Base-by-base conservation (phyloP, 441 rosid genomes). In the Melastoma candidum region DNA sequence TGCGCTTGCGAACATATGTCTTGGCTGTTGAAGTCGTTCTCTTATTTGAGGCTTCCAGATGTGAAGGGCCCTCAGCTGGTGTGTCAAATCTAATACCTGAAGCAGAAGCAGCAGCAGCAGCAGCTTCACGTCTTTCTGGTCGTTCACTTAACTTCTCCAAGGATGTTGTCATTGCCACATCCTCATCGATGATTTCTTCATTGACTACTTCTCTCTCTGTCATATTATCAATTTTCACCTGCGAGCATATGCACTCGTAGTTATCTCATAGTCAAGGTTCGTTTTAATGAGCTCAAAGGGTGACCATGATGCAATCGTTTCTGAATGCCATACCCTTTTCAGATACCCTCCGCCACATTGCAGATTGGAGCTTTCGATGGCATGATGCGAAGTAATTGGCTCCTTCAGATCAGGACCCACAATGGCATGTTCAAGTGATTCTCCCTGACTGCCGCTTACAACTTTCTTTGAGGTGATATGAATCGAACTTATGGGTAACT, bases 1-100 rank as follows among this genome's bases (percentile, higher is more conserved):
- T 79, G 64, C 79, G 71, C 77, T 69, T 83, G 65, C 52, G 57
- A 55, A 54, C 65, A 66, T 72, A 73, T 26, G 69, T 60, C 75
- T 78, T 71, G 58, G 80, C 61, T 61, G 80, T 60, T 22, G 81
- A 69, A 39, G 68, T 68, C 44, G 63, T 53, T 44, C 70, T 74
- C n/a, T 71, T 56, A 51, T 74, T 73, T 32, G 69, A 82, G 54
- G 56, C 63, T 56, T 47, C 68, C 26, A 56, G 68, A 46, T 67
- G 56, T 43, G 55, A 57, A 25, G 53, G 26, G 7, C 59, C 51
- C 44, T 63, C 57, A 3, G 12, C 17, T 0, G 60, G 50, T 41
- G 1, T 32, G 41, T 32, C 41, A 8, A 41, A 47, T 53, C 43
- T 56, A 51, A 64, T 54, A 32, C 71, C 63, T 45, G 64, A 6